phyloP scores from a whole-genome alignment of 2,329 filamentous ascomycete species.

The Hawksworthiomyces lignivorus region DNA sequence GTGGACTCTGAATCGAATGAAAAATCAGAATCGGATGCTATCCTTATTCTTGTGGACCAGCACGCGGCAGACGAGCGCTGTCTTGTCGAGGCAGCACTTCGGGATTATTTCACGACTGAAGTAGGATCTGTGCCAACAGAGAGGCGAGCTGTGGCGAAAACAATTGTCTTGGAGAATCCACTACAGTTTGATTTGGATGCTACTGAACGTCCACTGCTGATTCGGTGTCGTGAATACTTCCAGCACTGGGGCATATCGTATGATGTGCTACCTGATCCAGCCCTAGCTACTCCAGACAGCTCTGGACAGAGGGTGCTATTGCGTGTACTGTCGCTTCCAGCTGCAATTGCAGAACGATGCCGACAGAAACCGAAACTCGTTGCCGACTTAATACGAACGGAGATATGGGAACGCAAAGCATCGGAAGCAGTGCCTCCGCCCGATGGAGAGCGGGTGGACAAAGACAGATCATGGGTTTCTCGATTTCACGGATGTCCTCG shows the following conservation, averaged over 20 bases:
- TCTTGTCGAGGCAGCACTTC: constrained; percentile 66
- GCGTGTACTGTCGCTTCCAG: constrained; percentile 54
- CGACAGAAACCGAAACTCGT: constrained; percentile 62
- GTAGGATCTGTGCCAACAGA: constrained; percentile 2
- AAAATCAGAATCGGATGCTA: constrained; percentile 8
- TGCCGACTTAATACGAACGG: constrained; percentile 64
- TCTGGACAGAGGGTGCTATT: constrained; percentile 24
- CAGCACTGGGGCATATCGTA: constrained; percentile 67
- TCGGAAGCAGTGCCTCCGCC: constrained; percentile 29
- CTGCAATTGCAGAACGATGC: constrained; percentile 69
- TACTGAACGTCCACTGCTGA: constrained; percentile 54
- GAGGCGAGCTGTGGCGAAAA: constrained; percentile 17
- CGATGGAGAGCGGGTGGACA: neutral
- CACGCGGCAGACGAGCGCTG: constrained; percentile 91
- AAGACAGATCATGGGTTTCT: constrained; percentile 43
- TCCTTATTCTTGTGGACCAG: constrained; percentile 78
- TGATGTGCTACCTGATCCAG: constrained; percentile 24
- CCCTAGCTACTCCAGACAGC: too few relatives aligned
- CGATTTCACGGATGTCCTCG: constrained; percentile 63
- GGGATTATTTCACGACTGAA: constrained; percentile 33
- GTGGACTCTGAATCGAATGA: neutral
- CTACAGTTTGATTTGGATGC: constrained; percentile 57
- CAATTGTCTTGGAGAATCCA: constrained; percentile 39
- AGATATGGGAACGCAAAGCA: constrained; percentile 57
- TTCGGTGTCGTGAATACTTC: constrained; percentile 49